These are phyloP conservation scores for Lactarius psammicola DNA, from an alignment of 768 basidiomycete species.

Conservation along the genomic window DNA sequence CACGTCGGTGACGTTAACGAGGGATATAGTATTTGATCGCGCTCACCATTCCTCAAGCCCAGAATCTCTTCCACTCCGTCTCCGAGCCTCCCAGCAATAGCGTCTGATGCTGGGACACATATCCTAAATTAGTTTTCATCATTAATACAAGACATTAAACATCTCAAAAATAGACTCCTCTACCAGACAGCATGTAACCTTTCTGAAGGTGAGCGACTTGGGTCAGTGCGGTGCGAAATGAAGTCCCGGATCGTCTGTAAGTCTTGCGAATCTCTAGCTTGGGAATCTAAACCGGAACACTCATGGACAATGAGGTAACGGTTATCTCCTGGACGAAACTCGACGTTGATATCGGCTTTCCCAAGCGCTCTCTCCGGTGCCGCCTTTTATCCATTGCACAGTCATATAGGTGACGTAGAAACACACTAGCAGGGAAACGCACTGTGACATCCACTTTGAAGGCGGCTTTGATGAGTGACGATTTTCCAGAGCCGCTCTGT, in stretches of 20 bases:
- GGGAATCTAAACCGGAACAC: conserved; percentile 3
- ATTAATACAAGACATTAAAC: background rate
- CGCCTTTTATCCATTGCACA: background rate
- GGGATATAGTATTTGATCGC: background rate
- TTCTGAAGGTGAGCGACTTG: background rate
- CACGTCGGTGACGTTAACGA: background rate
- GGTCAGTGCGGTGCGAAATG: background rate
- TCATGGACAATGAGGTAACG: conserved; percentile 8
- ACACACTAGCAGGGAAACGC: background rate
- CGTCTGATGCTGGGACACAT: background rate
- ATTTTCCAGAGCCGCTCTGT: conserved; percentile 17
- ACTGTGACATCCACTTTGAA: conserved; percentile 16
- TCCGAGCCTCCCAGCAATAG: background rate
- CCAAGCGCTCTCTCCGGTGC: background rate
- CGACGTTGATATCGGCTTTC: background rate
- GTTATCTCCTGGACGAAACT: conserved; percentile 10
- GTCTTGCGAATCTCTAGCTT: background rate
- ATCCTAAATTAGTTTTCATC: background rate
- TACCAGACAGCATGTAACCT: conserved; percentile 14
- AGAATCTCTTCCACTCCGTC: background rate
- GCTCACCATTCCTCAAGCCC: background rate
- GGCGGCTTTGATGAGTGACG: conserved; percentile 6
- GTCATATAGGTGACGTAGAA: background rate
- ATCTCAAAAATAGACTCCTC: background rate
- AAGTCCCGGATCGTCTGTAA: conserved; percentile 1